These are phyloP conservation scores for Picea abies DNA, from an alignment of 83 land plant genomes.

Conservation along the genomic window DNA sequence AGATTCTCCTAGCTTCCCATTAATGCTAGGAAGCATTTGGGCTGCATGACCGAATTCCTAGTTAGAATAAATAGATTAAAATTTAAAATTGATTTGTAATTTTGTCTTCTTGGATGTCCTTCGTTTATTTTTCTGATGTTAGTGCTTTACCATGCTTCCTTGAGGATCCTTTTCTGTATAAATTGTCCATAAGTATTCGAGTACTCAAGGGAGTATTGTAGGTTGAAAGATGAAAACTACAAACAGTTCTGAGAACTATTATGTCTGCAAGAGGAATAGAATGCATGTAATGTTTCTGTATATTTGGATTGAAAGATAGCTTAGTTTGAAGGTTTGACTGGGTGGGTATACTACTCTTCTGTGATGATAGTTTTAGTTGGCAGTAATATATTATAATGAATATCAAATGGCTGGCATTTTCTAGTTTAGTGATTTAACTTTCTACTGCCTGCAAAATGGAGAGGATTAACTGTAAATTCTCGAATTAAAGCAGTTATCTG, in stretches of 20 bases:
- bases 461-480: neutral
- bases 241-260: neutral
- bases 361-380: neutral
- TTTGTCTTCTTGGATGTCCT: no score
- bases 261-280: neutral
- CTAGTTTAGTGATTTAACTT: slow-evolving; percentile 2
- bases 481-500: neutral
- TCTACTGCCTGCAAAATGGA: neutral
- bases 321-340: neutral
- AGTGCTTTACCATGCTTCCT: neutral
- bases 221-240: neutral
- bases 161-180: neutral
- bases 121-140: no score
- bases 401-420: neutral
- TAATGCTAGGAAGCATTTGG: no score
- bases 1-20: no score
- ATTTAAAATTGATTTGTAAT: no score
- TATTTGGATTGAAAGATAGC: neutral
- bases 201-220: neutral
- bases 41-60: no score
- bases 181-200: neutral
- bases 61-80: no score
- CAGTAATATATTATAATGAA: neutral
- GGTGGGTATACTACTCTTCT: neutral
- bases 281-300: neutral